phyloP scores from a whole-genome alignment of 352 stramenopile species.

The Globisporangium alternatum region DNA sequence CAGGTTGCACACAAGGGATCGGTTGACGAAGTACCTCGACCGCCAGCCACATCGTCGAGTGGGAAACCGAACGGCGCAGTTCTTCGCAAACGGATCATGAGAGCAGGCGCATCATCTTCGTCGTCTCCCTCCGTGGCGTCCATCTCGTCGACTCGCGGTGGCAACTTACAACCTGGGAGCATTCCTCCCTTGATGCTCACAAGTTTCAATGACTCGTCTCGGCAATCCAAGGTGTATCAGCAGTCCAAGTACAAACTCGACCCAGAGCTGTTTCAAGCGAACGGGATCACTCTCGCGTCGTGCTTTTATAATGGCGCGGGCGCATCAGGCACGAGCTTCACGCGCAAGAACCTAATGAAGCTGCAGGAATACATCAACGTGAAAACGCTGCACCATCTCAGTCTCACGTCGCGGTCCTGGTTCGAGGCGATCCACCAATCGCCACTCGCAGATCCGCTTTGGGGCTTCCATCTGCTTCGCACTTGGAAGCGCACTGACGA shows the following conservation, averaged over 20 bases:
- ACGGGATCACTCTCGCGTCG: slow-evolving; percentile 25
- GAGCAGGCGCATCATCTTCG: neutral
- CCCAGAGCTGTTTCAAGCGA: slow-evolving; percentile 36
- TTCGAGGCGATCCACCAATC: slow-evolving; percentile 45
- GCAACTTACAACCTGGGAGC: neutral
- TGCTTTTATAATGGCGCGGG: slow-evolving; percentile 23
- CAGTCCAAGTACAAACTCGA: slow-evolving; percentile 48
- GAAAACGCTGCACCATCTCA: slow-evolving; percentile 40
- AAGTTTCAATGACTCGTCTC: slow-evolving; percentile 3
- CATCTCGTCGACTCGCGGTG: slow-evolving; percentile 7
- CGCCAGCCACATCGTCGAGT: neutral
- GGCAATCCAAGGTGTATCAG: slow-evolving; percentile 22
- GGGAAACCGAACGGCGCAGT: neutral
- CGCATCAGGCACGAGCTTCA: slow-evolving; percentile 11
- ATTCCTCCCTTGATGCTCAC: slow-evolving; percentile 12
- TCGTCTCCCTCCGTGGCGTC: slow-evolving; percentile 13
- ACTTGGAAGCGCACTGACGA: slow-evolving; percentile 35
- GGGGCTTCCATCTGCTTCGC: slow-evolving; percentile 42
- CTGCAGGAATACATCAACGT: slow-evolving; percentile 46
- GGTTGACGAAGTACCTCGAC: slow-evolving; percentile 1
- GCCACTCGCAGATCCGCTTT: slow-evolving; percentile 36
- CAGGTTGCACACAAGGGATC: slow-evolving; percentile 21
- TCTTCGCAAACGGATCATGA: slow-evolving; percentile 10
- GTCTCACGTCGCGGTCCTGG: slow-evolving; percentile 44
- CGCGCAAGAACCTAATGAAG: slow-evolving; percentile 37